These are phyloP conservation scores for Claviceps cyperi DNA, from an alignment of 2,329 filamentous ascomycete species.

Conservation along the genomic window DNA sequence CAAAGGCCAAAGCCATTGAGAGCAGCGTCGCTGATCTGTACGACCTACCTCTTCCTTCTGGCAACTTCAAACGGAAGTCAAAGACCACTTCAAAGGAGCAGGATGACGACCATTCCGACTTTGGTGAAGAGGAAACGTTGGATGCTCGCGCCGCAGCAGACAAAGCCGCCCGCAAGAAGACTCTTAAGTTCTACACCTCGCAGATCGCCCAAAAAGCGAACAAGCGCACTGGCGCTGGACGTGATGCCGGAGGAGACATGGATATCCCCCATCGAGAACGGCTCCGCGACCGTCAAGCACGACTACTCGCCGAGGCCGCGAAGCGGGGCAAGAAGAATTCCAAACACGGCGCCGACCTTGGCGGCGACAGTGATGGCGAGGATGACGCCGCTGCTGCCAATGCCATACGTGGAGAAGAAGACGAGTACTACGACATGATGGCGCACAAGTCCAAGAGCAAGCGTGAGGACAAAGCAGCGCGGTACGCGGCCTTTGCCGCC, in stretches of 20 bases:
- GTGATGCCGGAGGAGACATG: conserved; percentile 62
- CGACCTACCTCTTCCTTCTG: conserved; percentile 37
- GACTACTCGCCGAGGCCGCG: conserved; percentile 80
- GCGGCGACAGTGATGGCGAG: conserved; percentile 53
- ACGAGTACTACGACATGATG: conserved; percentile 85
- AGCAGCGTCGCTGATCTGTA: conserved; percentile 58
- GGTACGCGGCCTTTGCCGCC: conserved; percentile 38
- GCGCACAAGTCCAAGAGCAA: conserved; percentile 55
- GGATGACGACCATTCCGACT: conserved; percentile 62
- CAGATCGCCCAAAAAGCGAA: conserved; percentile 93
- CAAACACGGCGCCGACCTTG: conserved; percentile 51
- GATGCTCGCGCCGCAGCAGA: conserved; percentile 68
- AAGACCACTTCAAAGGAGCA: conserved; percentile 23
- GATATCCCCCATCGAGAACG: conserved; percentile 85
- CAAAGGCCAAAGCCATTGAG: conserved; percentile 47
- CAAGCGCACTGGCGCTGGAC: conserved; percentile 60
- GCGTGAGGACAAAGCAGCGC: conserved; percentile 54
- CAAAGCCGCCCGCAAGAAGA: conserved; percentile 83
- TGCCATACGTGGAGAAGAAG: conserved; percentile 42
- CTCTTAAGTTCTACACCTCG: conserved; percentile 91
- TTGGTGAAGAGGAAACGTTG: conserved; percentile 76
- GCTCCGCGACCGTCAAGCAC: conserved; percentile 68
- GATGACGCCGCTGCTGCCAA: conserved; percentile 39
- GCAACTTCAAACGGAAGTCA: conserved; percentile 26
- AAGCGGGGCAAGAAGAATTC: conserved; percentile 56